phyloP scores from a whole-genome alignment of 148 eudicot species.

The Limonium bicolor region DNA sequence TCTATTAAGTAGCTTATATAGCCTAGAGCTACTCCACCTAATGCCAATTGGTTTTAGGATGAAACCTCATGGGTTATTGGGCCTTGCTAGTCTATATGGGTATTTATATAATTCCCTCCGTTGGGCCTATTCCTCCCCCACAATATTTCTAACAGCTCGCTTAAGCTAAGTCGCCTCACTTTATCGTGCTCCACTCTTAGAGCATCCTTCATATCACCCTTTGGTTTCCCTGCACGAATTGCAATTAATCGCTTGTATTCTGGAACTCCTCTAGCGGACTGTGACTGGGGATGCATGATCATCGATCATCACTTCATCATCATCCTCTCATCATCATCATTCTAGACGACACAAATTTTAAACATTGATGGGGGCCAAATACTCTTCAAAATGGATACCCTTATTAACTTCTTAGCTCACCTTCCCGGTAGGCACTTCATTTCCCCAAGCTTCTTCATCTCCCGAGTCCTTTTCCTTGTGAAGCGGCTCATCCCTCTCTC shows the following conservation, averaged over 20 bases:
- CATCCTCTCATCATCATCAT: constrained; percentile 35
- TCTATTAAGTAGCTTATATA: too few species aligned
- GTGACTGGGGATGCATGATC: constrained; percentile 21
- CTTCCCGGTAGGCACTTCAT: constrained; percentile 40
- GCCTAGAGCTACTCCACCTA: too few species aligned
- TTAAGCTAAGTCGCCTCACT: constrained; percentile 75
- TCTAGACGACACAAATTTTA: constrained; percentile 7
- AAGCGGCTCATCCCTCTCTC: constrained; percentile 19
- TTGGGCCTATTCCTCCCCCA: too few species aligned
- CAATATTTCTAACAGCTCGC: constrained; percentile 66
- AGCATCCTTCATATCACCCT: constrained; percentile 52
- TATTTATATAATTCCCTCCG: too few species aligned
- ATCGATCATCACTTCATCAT: constrained; percentile 30
- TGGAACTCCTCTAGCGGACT: constrained; percentile 29
- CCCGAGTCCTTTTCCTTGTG: constrained; percentile 19
- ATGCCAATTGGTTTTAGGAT: too few species aligned
- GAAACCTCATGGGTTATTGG: too few species aligned
- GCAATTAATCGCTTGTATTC: constrained; percentile 55
- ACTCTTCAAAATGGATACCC: constrained; percentile 3
- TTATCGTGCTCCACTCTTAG: constrained; percentile 38
- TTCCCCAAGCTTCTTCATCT: constrained; percentile 71
- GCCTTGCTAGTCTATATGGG: too few species aligned
- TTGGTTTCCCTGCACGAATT: constrained; percentile 74
- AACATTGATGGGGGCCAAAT: background rate
- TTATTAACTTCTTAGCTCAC: constrained; percentile 8